phyloP scores from a whole-genome alignment of 371 early-diverging fungal genomes.

The Dichotomocladium elegans region DNA sequence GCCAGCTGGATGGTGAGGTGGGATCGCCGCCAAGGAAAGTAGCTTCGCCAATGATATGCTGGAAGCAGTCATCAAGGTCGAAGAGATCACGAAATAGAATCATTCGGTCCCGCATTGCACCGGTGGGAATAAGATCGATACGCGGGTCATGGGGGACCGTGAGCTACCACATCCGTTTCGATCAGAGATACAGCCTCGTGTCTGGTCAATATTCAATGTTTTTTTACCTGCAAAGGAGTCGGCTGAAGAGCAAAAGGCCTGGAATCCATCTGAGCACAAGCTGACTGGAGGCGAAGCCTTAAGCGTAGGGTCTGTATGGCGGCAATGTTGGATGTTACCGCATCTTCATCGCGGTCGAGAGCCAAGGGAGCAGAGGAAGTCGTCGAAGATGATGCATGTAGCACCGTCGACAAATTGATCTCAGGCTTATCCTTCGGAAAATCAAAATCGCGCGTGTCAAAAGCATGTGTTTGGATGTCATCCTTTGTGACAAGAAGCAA shows the following conservation, averaged over 20 bases:
- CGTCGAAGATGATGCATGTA: background rate
- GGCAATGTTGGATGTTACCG: constrained; percentile 23
- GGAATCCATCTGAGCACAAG: constrained; percentile 26
- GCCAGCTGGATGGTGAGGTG: constrained; percentile 50
- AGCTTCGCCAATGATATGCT: constrained; percentile 39
- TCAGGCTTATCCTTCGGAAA: background rate
- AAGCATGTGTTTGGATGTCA: constrained; percentile 11
- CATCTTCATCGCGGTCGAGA: background rate
- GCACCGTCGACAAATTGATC: background rate
- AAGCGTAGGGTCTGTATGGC: constrained; percentile 40
- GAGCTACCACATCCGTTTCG: constrained; percentile 13
- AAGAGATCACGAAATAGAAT: constrained; percentile 53
- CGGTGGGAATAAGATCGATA: constrained; percentile 54
- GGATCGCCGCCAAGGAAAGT: constrained; percentile 57
- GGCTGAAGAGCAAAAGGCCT: constrained; percentile 35
- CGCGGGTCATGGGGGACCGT: constrained; percentile 57
- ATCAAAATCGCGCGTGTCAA: background rate
- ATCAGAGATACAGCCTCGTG: background rate
- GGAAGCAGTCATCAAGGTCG: constrained; percentile 56
- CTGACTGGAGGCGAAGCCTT: constrained; percentile 29
- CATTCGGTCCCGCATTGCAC: constrained; percentile 59
- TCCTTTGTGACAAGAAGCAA: constrained; percentile 31
- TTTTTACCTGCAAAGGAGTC: constrained; percentile 39
- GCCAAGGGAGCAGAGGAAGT: background rate
- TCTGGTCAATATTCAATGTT: background rate